Evolutionary conservation across 2,329 filamentous ascomycete genomes (phyloP), one percentile per base, ranked within the genome.

Genomic region (Talaromyces albobiverticillius): DNA sequence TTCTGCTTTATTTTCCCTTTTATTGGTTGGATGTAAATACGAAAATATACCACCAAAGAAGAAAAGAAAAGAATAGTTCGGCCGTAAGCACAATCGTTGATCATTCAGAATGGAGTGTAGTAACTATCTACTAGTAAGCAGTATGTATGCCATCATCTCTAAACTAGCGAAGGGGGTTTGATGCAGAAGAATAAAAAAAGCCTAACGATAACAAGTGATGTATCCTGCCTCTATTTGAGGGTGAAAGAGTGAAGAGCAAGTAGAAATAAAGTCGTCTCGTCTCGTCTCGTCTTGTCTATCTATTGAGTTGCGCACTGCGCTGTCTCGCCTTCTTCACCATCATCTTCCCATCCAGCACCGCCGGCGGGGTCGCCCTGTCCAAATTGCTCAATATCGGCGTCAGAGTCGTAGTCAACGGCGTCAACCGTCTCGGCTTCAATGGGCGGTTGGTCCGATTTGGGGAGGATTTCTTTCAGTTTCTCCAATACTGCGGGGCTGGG

Each of bases 401-500:
- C 84, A n/a, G 83, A 82, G 58, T 96, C 88, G 64, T 89, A 95
- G 2, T 90, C 83, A 1, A 96, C 90, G 60, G 97, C 91, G 55
- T 97, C 94, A 8, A 92, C 79, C 56, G 89, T 84, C 0, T 93
- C 86, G 0, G 85, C 83, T 59, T 83, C 78, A 59, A 93, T 86
- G 9, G 81, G 75, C 4, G 74, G 67, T 1, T 82, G 81, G 8
- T 22, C 46, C 9, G 82, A 76, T 55, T 73, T 73, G 0, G 94
- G 94, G 11, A 99, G 79, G 25, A 95, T 79, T 64, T 89, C 88
- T 64, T 82, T 78, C 54, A 99, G 77, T 43, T 83, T 82, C 53
- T 87, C 82, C 56, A 93, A 82, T 1, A 84, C 80, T 11, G 82
- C 81, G n/a, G 90, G 83, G 54, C 88, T 82, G 60, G 82, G 78